Base-by-base conservation (phyloP, 2,329 filamentous ascomycete species). In the Colletotrichum musae region DNA sequence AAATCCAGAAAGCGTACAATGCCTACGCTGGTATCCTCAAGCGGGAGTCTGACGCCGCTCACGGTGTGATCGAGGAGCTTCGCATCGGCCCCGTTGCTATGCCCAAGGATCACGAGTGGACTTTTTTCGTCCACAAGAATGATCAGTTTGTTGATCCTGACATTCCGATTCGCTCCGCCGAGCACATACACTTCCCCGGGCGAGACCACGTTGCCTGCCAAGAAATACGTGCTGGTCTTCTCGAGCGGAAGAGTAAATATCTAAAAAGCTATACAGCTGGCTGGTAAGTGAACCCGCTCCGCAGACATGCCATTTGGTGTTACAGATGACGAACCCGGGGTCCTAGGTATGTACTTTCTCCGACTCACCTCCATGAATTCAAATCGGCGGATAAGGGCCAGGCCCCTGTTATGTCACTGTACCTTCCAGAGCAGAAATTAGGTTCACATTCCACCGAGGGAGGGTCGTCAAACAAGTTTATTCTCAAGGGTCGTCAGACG, bases 191-290 rank as follows among this genome's bases (percentile, higher is more conserved):
- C 69, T 99, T 98, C 78, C 95, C 95, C 18, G 96, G 96, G 50
- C 94, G 94, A 77, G 89, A 97, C 75, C 93, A 97, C 79, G 91
- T 93, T 70, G 90, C 93, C 61, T 80, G 94, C 86, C 78, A 93
- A 70, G 95, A 98, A 80, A 93, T 99, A 61, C 88, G 95, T 70
- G 94, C 94, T 21, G 96, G 96, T 3, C 91, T 98, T 81, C 85
- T 99, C 43, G 96, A 99, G 84, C 92, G 96, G 73, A 98, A 98
- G 90, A 97, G 94, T 88, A 99, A 98, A 79, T 99, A 98, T 77
- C 84, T 99, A 71, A 98, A 98, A 85, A 98, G 95, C 79, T 98
- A 98, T 80, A 96, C 95, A 7, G 93, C 94, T 28, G 95, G 95
- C 77, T 98, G 95, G 95, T 95, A 85, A 82, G 91, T 61, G 77